These are phyloP conservation scores for Agapanthus africanus DNA, from an alignment of 106 monocot genomes.

Conservation along the genomic window DNA sequence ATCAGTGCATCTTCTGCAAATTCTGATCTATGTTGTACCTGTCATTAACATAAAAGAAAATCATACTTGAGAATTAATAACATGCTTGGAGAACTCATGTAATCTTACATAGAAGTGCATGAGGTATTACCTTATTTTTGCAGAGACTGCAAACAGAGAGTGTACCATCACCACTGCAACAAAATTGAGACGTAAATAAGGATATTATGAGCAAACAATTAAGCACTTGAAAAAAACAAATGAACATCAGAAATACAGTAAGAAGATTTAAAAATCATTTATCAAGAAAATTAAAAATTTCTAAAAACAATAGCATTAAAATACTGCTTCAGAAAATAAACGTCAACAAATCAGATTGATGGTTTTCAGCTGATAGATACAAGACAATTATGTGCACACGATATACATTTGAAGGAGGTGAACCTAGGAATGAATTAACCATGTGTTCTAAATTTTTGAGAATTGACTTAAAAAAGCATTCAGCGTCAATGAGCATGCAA, in stretches of 20 bases:
- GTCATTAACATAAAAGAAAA: constrained; percentile 7
- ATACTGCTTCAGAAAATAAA: not conserved
- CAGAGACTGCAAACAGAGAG: constrained; percentile 76
- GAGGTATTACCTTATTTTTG: constrained; percentile 61
- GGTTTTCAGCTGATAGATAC: not conserved
- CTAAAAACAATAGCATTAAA: not conserved
- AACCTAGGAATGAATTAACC: not conserved
- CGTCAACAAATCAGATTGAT: not conserved
- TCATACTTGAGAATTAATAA: not conserved
- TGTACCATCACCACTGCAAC: constrained; percentile 89
- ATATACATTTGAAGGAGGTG: not conserved
- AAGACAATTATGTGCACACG: not conserved
- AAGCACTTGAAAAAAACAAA: not conserved
- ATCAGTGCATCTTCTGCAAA: constrained; percentile 95
- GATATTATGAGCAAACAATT: not conserved
- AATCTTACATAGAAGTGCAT: not conserved
- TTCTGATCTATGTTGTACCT: constrained; percentile 61
- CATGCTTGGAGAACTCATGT: not conserved
- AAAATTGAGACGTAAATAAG: not conserved
- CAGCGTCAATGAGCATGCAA: not conserved
- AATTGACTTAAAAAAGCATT: not conserved
- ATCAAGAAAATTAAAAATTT: not conserved
- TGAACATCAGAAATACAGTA: not conserved
- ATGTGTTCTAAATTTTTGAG: not conserved
- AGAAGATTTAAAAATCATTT: not conserved